These are phyloP conservation scores for Fagopyrum esculentum DNA, from an alignment of 148 eudicot species.

Conservation along the genomic window DNA sequence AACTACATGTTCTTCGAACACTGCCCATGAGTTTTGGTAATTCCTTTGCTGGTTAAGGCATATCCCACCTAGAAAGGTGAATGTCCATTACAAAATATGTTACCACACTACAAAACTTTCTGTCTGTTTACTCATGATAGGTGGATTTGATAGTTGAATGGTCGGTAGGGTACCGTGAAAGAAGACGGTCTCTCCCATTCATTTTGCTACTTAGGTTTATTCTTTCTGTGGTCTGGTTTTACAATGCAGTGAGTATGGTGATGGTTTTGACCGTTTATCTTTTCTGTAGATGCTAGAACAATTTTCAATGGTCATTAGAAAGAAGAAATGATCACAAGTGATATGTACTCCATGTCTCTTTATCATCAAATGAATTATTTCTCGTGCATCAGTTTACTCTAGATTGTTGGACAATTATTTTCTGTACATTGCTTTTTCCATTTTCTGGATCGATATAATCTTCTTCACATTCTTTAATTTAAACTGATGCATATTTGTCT, in stretches of 20 bases:
- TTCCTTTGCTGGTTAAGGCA: too few relatives aligned
- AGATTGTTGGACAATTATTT: not conserved
- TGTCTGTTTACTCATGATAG: not conserved
- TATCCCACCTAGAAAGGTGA: too few relatives aligned
- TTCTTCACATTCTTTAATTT: not conserved
- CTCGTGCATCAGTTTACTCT: not conserved
- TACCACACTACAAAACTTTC: too few relatives aligned
- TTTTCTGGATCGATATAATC: not conserved
- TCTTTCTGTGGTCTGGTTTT: conserved; percentile 6
- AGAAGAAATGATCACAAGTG: not conserved
- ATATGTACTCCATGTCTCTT: conserved; percentile 2
- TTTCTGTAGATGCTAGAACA: not conserved
- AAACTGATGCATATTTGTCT: not conserved
- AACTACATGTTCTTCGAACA: too few relatives aligned
- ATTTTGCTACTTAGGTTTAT: not conserved
- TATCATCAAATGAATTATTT: not conserved
- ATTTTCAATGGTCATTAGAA: not conserved
- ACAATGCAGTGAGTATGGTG: not conserved
- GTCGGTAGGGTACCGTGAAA: not conserved
- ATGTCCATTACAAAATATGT: too few relatives aligned
- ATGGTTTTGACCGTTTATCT: not conserved
- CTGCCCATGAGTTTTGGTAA: too few relatives aligned
- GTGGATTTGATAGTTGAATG: not conserved
- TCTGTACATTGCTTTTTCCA: not conserved
- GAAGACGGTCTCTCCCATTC: not conserved